Evolutionary conservation across 306 rosid species (phyloP).

Genomic region (Urtica urens): DNA sequence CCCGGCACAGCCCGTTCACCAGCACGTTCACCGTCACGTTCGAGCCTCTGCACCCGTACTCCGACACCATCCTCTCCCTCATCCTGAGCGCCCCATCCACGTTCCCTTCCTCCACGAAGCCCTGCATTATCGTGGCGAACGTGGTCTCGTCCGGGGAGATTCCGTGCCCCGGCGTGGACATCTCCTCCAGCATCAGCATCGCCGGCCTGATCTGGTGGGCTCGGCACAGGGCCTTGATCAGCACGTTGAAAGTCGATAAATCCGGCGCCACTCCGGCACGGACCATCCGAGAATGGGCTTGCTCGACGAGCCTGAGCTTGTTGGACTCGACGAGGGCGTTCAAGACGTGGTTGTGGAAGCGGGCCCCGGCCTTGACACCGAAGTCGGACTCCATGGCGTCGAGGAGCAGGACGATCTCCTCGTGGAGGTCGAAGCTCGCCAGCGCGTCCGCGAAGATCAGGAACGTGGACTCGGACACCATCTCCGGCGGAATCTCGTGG

Average conservation of each 20-base stretch:
- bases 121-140: slow-evolving; percentile 71
- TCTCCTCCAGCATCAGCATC: slow-evolving; percentile 72
- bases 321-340: slow-evolving; percentile 56
- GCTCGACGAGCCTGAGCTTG: slow-evolving; percentile 62
- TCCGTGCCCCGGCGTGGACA: slow-evolving; percentile 32
- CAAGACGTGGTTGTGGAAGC: slow-evolving; percentile 45
- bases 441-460: slow-evolving; percentile 35
- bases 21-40: slow-evolving; percentile 54
- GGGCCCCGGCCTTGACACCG: slow-evolving; percentile 42
- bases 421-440: slow-evolving; percentile 34
- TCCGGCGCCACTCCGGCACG: slow-evolving; percentile 39
- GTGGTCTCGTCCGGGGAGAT: slow-evolving; percentile 64
- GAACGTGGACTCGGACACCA: slow-evolving; percentile 29
- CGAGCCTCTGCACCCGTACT: slow-evolving; percentile 36
- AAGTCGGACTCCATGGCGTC: slow-evolving; percentile 44
- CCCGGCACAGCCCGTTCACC: slow-evolving; percentile 67
- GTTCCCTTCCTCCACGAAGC: slow-evolving; percentile 60
- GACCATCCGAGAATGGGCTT: slow-evolving; percentile 43
- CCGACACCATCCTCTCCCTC: slow-evolving; percentile 58
- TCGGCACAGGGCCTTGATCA: slow-evolving; percentile 76
- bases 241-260: slow-evolving; percentile 54
- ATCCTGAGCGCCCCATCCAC: slow-evolving; percentile 59
- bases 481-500: slow-evolving; percentile 25
- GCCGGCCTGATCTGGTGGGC: slow-evolving; percentile 86
- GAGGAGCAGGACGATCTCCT: slow-evolving; percentile 29